A percentile compares a stretch with the other conserved stretches of the same genome.
Evolutionary conservation across 2,329 filamentous ascomycete genomes (phyloP).

Genomic region (Triangularia setosa): DNA sequence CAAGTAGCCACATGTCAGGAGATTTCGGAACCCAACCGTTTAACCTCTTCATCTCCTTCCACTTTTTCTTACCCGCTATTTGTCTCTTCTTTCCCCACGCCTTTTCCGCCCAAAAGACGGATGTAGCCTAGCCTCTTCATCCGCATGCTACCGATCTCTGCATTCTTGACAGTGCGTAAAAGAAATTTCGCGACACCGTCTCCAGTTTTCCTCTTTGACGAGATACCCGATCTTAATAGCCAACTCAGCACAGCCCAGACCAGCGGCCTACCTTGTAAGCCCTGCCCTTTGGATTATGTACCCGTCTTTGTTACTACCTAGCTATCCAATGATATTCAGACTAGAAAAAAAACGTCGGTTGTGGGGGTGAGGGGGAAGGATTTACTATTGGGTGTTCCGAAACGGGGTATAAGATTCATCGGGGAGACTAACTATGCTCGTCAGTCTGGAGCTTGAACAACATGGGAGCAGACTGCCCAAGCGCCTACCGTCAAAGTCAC

Average conservation of each 20-base stretch:
- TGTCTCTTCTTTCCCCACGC: neutral
- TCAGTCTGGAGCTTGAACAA: neutral
- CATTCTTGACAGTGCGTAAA: neutral
- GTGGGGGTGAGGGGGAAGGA: neutral
- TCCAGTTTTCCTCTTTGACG: neutral
- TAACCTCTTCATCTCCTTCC: neutral
- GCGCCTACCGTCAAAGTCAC: too few species aligned
- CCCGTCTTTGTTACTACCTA: neutral
- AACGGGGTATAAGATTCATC: neutral
- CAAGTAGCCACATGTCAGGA: neutral
- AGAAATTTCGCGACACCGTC: neutral
- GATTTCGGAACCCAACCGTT: neutral
- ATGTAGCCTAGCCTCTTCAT: neutral
- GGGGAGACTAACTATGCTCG: neutral
- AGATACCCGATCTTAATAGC: too few species aligned
- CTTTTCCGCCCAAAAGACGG: neutral
- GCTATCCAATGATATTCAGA: too few species aligned
- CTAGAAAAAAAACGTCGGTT: too few species aligned
- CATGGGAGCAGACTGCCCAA: too few species aligned
- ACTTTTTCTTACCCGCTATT: neutral
- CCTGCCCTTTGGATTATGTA: too few species aligned
- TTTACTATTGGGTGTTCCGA: neutral
- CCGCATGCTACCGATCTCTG: neutral
- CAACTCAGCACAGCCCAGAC: too few species aligned
- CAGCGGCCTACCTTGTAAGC: neutral